Base-by-base conservation (phyloP, 371 early-diverging fungal species). In the Funneliformis caledonium region DNA sequence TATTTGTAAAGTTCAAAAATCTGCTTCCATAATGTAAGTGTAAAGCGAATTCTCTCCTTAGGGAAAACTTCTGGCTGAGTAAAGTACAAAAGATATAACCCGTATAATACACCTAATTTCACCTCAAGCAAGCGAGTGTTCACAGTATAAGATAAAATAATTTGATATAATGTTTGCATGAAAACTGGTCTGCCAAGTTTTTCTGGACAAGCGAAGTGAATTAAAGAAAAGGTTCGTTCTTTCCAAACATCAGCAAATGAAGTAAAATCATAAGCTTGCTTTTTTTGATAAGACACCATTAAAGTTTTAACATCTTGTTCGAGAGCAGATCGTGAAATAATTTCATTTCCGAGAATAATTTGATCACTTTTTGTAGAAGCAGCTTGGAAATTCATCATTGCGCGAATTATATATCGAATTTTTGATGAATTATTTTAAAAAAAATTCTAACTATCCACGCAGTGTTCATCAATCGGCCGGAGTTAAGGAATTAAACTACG, bases 201-300 rank as follows among this genome's bases (percentile, higher is more conserved):
- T 42, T 82, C 82, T 16, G 82, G 69, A 42, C 82, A 82, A 22
- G 76, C 82, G 61, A 82, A 82, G 33, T 82, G 82, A 10, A 82
- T 82, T 22, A 80, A 68, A n/a, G 80, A 74, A 69, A 82, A 82
- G 22, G 80, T 74, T 6, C 52, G 59, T 50, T 82, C 70, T 37
- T 68, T 76, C 82, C 82, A 82, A 33, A 80, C 62, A 22, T 70
- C 37, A 12, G 65, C 56, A 37, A 82, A 82, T 16, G 81, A 52
- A 26, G 75, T 60, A 26, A 80, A 80, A 31, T 76, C 76, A 4
- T 72, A 52, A 72, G n/a, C 22, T 76, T 76, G 60, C 22, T 62
- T 60, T 47, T 61, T 64, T 22, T 62, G 62, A 37, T 61, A 76
- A 8, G 43, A 60, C 42, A 62, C 33, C 42, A 76, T 61, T 16